phyloP scores from a whole-genome alignment of 805 yeast species.

The Candida sakaeoensis region DNA sequence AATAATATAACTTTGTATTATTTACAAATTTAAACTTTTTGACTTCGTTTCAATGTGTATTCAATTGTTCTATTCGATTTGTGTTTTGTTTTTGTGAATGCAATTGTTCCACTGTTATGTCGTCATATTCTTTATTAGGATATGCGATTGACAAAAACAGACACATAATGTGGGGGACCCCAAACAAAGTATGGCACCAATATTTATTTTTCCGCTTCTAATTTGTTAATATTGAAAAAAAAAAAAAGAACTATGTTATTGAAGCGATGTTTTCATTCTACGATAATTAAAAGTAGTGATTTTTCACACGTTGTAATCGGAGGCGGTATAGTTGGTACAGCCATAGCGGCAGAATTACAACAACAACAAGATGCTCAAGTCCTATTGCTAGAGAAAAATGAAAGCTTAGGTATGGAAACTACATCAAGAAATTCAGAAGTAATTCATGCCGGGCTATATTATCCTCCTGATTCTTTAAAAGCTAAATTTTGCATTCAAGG shows the following conservation, averaged over 20 bases:
- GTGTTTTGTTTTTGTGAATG: no score
- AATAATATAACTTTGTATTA: no score
- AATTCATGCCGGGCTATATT: constrained; percentile 86
- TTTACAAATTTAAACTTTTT: no score
- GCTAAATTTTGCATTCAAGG: constrained; percentile 73
- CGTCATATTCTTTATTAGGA: neutral
- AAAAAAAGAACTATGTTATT: no score
- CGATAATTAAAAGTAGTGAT: constrained; percentile 27
- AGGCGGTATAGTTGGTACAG: constrained; percentile 82
- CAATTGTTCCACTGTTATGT: no score
- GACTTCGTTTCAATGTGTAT: no score
- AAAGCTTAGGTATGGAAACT: constrained; percentile 69
- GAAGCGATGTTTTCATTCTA: constrained; percentile 4
- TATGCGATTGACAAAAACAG: neutral
- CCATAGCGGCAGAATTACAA: constrained; percentile 69
- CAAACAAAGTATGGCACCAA: no score
- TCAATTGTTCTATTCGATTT: no score
- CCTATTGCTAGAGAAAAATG: constrained; percentile 65
- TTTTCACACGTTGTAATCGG: constrained; percentile 75
- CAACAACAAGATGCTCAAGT: constrained; percentile 47
- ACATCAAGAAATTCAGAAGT: constrained; percentile 91
- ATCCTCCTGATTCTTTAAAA: constrained; percentile 66
- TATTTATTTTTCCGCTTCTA: no score
- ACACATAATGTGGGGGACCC: neutral
- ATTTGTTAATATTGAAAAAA: no score